Percentiles rank a stretch among this genome's conserved stretches.
Evolutionary conservation across 371 early-diverging fungal genomes (phyloP).

Genomic region (Circinella umbellata): DNA sequence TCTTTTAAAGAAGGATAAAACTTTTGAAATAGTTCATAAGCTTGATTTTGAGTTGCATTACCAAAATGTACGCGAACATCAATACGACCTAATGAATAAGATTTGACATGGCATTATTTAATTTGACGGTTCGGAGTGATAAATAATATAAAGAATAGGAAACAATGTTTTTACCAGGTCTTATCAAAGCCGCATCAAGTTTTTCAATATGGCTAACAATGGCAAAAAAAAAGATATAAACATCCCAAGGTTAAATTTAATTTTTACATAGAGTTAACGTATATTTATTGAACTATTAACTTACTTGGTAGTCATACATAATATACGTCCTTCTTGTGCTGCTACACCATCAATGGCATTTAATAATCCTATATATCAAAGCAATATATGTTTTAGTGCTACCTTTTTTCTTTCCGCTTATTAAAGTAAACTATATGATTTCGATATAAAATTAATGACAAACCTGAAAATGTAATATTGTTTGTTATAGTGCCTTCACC

Average conservation of each 20-base stretch:
- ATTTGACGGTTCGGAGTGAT: not conserved
- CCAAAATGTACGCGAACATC: constrained; percentile 90
- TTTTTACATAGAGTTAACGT: too few relatives aligned
- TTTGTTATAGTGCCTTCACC: constrained; percentile 33
- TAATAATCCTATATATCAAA: constrained; percentile 50
- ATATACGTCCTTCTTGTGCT: constrained; percentile 75
- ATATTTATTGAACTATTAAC: not conserved
- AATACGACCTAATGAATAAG: constrained; percentile 69
- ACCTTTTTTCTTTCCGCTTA: not conserved
- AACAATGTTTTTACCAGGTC: constrained; percentile 72
- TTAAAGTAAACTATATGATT: not conserved
- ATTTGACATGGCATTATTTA: not conserved
- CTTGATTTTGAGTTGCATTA: constrained; percentile 76
- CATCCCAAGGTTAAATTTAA: too few relatives aligned
- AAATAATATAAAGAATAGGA: not conserved
- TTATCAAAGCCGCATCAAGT: constrained; percentile 94
- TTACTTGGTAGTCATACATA: constrained; percentile 88
- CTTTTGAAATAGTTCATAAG: constrained; percentile 60
- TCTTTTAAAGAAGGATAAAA: constrained; percentile 36
- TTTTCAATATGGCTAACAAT: constrained; percentile 86
- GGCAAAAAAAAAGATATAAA: constrained; percentile 16
- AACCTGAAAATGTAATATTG: constrained; percentile 67
- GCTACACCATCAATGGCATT: constrained; percentile 90
- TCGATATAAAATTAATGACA: constrained; percentile 16
- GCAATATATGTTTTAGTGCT: too few relatives aligned